phyloP scores from a whole-genome alignment of 495 filamentous ascomycete species.

The Annulohypoxylon maeteangense region DNA sequence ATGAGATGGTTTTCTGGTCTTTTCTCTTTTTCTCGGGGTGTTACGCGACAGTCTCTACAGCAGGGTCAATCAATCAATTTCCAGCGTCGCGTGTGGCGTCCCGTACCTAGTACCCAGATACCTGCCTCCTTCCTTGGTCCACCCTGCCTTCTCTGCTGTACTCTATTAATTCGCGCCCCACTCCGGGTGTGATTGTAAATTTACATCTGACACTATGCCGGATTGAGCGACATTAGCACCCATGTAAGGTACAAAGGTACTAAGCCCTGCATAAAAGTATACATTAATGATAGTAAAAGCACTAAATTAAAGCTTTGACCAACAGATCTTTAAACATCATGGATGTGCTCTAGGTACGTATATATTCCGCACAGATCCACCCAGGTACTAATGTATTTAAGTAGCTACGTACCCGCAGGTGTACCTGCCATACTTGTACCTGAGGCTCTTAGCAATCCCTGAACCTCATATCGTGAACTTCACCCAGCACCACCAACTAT shows the following conservation, averaged over 20 bases:
- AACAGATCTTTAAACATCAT: constrained; percentile 3
- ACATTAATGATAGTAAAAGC: too few species aligned
- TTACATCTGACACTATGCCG: not conserved
- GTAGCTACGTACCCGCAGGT: not conserved
- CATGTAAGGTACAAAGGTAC: not conserved
- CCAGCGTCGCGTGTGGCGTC: constrained; percentile 38
- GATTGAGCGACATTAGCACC: not conserved
- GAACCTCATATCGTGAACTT: constrained; percentile 29
- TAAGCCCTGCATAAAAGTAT: not conserved
- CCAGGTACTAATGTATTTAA: too few species aligned
- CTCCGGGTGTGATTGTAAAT: not conserved
- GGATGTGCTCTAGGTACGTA: not conserved
- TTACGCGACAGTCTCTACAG: constrained; percentile 38
- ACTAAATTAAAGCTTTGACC: not conserved
- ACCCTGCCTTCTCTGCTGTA: not conserved
- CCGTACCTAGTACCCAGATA: constrained; percentile 4
- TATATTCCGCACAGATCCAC: not conserved
- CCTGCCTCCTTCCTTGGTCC: not conserved
- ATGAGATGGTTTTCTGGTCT: constrained; percentile 27
- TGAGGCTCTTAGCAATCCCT: constrained; percentile 39
- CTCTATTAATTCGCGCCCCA: not conserved
- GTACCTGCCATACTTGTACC: constrained; percentile 10
- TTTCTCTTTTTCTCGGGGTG: constrained; percentile 35
- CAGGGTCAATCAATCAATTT: constrained; percentile 42
- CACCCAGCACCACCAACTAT: not conserved